Evolutionary conservation across 495 filamentous ascomycete species (phyloP), one percentile per base, ranked within the genome.

Genomic region (Friedmanniomyces endolithicus): DNA sequence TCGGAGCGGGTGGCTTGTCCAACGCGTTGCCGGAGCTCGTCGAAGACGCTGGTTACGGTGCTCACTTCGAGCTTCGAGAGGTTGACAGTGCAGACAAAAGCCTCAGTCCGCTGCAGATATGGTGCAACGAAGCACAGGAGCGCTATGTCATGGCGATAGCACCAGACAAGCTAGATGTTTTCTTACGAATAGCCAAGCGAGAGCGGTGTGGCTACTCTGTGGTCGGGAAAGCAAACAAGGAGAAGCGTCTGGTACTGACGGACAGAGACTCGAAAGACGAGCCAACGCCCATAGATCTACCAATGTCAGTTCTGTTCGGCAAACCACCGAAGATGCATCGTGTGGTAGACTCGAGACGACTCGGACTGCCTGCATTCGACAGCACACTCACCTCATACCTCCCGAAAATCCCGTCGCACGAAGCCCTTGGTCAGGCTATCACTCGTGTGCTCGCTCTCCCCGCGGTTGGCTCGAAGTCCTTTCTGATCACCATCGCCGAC

Each of bases 101-200:
- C 63, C 90, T 96, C 86, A 94, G 87, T 66, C 90, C 90, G 22
- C 77, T 95, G 63, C 85, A 96, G 66, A 94, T 97, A 34, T 97
- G 90, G 90, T 95, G 90, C 70, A 90, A 87, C 60, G 90, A 96
- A 63, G 94, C 92, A 1, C 92, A 98, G 62, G 92, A 98, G 69
- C 75, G 92, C 64, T 98, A 96, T 60, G 92, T 97, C 17, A 65
- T 96, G 60, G 78, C 88, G 11, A 79, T 98, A 56, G 85, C 86
- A 33, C 77, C 78, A 52, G 84, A 88, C 2, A 73, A 80, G 31
- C 79, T 97, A 64, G 86, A 88, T 57, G 81, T 78, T 27, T 97
- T 97, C 70, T 83, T 82, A 40, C 78, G 77, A 47, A 95, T 97
- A 60, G 87, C 86, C 58, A 74, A 76, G 40, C 79, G 92, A 59